Percentiles rank a stretch among this genome's conserved stretches.
Conservation (phyloP, 768 basidiomycete genomes). For the Heimioporus sp. region DNA sequence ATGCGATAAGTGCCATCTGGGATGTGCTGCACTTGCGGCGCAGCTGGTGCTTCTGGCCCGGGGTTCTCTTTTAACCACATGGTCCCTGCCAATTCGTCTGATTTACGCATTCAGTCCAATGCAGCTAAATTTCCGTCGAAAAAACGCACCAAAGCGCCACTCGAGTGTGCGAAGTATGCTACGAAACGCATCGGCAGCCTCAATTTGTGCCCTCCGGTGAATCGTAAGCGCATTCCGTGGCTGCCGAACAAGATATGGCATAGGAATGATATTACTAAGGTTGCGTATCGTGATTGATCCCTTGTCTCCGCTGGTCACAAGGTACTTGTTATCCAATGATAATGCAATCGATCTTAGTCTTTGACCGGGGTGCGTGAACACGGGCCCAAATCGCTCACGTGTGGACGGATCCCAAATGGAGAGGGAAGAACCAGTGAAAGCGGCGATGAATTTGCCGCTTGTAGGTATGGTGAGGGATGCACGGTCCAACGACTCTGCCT, state of each 20-base stretch:
- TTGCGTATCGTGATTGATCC: not conserved
- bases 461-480: not conserved
- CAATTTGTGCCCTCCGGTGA: not conserved
- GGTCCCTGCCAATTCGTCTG: not conserved
- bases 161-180: not conserved
- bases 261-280: not conserved
- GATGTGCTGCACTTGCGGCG: not conserved
- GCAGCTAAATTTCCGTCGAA: not conserved
- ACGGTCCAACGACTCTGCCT: not conserved
- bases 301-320: not conserved
- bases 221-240: not conserved
- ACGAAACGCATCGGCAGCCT: not conserved
- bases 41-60: too few species aligned
- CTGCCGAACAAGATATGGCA: not conserved
- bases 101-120: not conserved
- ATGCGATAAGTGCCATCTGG: not conserved
- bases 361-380: not conserved
- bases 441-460: not conserved
- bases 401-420: slow-evolving; percentile 9
- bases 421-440: not conserved
- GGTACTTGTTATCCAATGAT: not conserved
- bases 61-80: too few species aligned
- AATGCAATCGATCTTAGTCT: slow-evolving; percentile 1
- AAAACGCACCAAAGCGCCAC: not conserved
- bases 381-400: not conserved